These are phyloP conservation scores for Fraxinus dipetala DNA, from an alignment of 305 asterid species.

Conservation along the genomic window DNA sequence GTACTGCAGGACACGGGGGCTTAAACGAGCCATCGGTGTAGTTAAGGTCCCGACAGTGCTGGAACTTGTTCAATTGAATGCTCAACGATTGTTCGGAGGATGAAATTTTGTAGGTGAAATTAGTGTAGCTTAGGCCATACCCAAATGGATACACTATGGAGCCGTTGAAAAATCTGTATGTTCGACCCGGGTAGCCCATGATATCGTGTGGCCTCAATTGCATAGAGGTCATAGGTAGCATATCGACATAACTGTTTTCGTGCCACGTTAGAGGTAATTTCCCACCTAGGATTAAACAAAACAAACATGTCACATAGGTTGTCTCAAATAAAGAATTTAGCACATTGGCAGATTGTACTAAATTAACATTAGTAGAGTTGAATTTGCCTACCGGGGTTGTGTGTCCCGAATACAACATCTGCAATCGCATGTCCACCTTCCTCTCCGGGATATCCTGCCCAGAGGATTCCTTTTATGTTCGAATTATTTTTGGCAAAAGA, in stretches of 20 bases:
- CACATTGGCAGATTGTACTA: neutral
- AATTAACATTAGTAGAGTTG: neutral
- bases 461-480: slow-evolving; percentile 27
- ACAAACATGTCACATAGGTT: neutral
- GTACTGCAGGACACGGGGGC: slow-evolving; percentile 25
- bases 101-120: slow-evolving; percentile 14
- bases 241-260: slow-evolving; percentile 20
- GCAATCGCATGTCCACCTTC: slow-evolving; percentile 47
- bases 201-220: slow-evolving; percentile 24
- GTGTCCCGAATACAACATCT: slow-evolving; percentile 37
- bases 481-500: slow-evolving; percentile 32
- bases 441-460: slow-evolving; percentile 51
- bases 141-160: slow-evolving; percentile 36
- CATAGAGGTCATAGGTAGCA: slow-evolving; percentile 41
- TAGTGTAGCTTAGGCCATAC: slow-evolving; percentile 41
- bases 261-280: slow-evolving; percentile 43
- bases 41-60: slow-evolving; percentile 30
- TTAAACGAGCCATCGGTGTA: neutral
- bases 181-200: slow-evolving; percentile 39
- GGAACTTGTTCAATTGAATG: slow-evolving; percentile 19
- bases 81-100: neutral
- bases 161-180: slow-evolving; percentile 39
- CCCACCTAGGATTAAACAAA: slow-evolving; percentile 26
- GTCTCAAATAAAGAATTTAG: neutral
- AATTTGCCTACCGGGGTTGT: slow-evolving; percentile 33